phyloP scores from a whole-genome alignment of 2,329 filamentous ascomycete species.

The Bipolaris gigantea region DNA sequence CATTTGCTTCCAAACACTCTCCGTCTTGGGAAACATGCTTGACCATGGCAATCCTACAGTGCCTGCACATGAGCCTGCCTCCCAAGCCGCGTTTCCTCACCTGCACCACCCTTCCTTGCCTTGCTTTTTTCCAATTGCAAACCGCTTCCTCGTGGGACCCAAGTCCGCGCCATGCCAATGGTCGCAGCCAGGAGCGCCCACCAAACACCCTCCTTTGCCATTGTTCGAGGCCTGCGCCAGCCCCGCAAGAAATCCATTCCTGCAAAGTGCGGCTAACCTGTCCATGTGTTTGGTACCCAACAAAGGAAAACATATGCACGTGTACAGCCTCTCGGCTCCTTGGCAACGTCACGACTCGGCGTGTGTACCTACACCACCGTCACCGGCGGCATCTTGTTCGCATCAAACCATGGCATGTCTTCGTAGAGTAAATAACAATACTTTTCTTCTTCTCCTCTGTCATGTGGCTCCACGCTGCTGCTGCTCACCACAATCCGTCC shows the following conservation, averaged over 20 bases:
- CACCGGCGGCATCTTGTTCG: not conserved
- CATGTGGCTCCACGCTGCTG: conserved; percentile 1
- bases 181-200: not conserved
- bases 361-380: not conserved
- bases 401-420: conserved; percentile 15
- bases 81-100: not conserved
- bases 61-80: not conserved
- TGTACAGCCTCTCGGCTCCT: too few species aligned
- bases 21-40: conserved; percentile 7
- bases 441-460: conserved; percentile 14
- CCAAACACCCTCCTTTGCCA: not conserved
- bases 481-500: not conserved
- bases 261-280: not conserved
- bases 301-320: not conserved
- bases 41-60: conserved; percentile 4
- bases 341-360: too few species aligned
- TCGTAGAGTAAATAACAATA: conserved; percentile 15
- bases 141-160: not conserved
- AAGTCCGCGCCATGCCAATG: not conserved
- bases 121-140: not conserved
- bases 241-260: not conserved
- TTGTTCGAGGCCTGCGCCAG: not conserved
- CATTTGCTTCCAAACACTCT: conserved; percentile 8
- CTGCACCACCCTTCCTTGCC: not conserved
- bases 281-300: not conserved